phyloP scores from a whole-genome alignment of 2,329 filamentous ascomycete species.

The Furcasterigmium furcatum region DNA sequence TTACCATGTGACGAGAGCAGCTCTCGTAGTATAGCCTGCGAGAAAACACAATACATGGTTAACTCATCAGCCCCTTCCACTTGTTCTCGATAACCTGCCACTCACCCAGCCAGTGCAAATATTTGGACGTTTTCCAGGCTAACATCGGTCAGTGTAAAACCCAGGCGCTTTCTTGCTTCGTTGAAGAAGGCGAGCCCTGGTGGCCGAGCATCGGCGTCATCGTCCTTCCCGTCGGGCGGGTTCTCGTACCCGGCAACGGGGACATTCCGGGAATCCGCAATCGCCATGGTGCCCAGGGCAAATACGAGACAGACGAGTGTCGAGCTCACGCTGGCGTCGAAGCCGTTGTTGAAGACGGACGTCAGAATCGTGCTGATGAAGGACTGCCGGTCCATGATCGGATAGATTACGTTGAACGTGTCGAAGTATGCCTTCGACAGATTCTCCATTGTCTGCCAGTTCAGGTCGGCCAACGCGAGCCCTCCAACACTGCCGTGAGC shows the following conservation, averaged over 20 bases:
- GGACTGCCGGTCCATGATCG: constrained; percentile 53
- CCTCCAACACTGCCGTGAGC: constrained; percentile 1
- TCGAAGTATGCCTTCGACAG: constrained; percentile 56
- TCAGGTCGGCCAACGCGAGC: constrained; percentile 22
- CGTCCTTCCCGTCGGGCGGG: constrained; percentile 47
- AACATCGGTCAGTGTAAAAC: constrained; percentile 51
- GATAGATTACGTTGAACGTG: constrained; percentile 55
- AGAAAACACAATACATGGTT: background rate
- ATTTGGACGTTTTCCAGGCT: constrained; percentile 58
- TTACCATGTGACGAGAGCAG: constrained; percentile 28
- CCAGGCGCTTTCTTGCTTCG: constrained; percentile 57
- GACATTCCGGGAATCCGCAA: constrained; percentile 44
- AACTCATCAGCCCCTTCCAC: background rate
- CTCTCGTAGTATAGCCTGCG: constrained; percentile 49
- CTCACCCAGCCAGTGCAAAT: constrained; percentile 52
- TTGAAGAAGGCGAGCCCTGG: constrained; percentile 60
- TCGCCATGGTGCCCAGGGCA: constrained; percentile 55
- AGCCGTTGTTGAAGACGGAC: constrained; percentile 41
- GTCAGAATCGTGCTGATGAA: constrained; percentile 47
- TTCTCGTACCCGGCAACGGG: constrained; percentile 41
- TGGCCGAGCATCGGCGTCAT: constrained; percentile 44
- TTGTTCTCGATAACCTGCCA: background rate
- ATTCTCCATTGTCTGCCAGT: constrained; percentile 45
- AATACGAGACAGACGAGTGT: constrained; percentile 55
- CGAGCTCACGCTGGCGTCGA: constrained; percentile 44